These are phyloP conservation scores for Lasiosphaeris hirsuta DNA, from an alignment of 495 filamentous ascomycete genomes.

Conservation along the genomic window DNA sequence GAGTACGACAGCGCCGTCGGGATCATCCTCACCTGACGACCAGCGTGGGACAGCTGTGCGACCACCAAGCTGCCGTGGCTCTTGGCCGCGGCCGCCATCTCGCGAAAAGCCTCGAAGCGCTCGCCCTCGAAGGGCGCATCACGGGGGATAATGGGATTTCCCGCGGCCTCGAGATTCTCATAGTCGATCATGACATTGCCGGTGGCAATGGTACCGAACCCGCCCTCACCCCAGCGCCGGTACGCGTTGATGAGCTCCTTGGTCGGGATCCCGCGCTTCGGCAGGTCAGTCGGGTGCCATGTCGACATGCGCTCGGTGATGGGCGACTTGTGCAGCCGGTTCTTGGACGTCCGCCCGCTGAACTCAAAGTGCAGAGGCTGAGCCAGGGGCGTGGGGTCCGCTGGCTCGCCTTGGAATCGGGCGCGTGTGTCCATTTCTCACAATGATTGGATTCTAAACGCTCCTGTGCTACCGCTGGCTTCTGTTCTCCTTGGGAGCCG, in stretches of 20 bases:
- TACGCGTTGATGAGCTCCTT: constrained; percentile 57
- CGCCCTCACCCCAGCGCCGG: constrained; percentile 57
- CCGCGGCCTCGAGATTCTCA: constrained; percentile 55
- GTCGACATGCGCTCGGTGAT: constrained; percentile 60
- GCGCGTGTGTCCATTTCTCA: too few species aligned
- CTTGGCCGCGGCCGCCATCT: constrained; percentile 48
- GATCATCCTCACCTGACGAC: constrained; percentile 44
- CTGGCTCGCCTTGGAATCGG: too few species aligned
- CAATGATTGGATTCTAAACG: too few species aligned
- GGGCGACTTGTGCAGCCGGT: constrained; percentile 62
- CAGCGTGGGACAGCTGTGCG: constrained; percentile 60
- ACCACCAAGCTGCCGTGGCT: constrained; percentile 53
- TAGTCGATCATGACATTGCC: constrained; percentile 62
- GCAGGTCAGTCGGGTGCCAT: constrained; percentile 49
- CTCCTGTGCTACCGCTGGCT: too few species aligned
- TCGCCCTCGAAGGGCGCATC: constrained; percentile 45
- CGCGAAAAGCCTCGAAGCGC: constrained; percentile 57
- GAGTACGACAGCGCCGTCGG: too few species aligned
- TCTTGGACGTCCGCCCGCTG: constrained; percentile 52
- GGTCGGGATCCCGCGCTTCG: constrained; percentile 55
- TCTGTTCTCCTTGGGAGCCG: too few species aligned
- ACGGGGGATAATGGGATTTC: constrained; percentile 56
- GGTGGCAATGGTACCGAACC: constrained; percentile 55
- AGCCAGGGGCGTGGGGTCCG: constrained; percentile 47
- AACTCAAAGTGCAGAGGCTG: constrained; percentile 57